Evolutionary conservation across 192 early-diverging fungal species (phyloP).

Genomic region (Dissophora ornata): DNA sequence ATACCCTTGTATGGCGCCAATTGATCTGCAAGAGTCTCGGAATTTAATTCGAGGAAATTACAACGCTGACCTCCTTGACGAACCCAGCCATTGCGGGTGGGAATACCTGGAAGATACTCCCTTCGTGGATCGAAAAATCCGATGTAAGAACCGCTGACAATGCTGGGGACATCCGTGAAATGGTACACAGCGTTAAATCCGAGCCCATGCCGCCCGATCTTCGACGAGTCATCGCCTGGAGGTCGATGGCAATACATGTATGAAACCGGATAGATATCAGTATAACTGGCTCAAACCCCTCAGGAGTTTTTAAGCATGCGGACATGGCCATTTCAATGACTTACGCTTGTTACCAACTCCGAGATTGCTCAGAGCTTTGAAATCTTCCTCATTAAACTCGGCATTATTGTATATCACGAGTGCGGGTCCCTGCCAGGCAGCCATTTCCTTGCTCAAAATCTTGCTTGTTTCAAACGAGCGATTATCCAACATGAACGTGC

Average conservation of each 20-base stretch:
- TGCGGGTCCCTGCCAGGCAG: constrained; percentile 46
- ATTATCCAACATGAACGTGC: constrained; percentile 25
- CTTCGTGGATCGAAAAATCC: constrained; percentile 39
- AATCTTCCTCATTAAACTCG: constrained; percentile 26
- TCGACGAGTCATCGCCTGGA: constrained; percentile 17
- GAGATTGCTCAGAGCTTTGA: constrained; percentile 21
- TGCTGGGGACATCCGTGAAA: constrained; percentile 45
- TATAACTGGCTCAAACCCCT: too few relatives aligned
- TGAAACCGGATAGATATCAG: too few relatives aligned
- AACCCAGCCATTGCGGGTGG: background rate
- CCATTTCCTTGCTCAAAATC: constrained; percentile 31
- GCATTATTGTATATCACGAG: constrained; percentile 44
- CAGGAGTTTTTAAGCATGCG: background rate
- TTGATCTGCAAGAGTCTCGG: constrained; percentile 12
- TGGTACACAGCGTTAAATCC: constrained; percentile 52
- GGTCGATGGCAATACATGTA: background rate
- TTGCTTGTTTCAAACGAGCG: background rate
- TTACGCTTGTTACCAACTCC: constrained; percentile 37
- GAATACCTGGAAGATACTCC: constrained; percentile 14
- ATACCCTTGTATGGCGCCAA: constrained; percentile 16
- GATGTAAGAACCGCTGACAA: constrained; percentile 38
- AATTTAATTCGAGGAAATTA: constrained; percentile 13
- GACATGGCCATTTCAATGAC: background rate
- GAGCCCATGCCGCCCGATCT: constrained; percentile 46
- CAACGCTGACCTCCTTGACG: constrained; percentile 17